Conservation (phyloP, 164 flowering plant genomes). For the Magnolia changhungtana region DNA sequence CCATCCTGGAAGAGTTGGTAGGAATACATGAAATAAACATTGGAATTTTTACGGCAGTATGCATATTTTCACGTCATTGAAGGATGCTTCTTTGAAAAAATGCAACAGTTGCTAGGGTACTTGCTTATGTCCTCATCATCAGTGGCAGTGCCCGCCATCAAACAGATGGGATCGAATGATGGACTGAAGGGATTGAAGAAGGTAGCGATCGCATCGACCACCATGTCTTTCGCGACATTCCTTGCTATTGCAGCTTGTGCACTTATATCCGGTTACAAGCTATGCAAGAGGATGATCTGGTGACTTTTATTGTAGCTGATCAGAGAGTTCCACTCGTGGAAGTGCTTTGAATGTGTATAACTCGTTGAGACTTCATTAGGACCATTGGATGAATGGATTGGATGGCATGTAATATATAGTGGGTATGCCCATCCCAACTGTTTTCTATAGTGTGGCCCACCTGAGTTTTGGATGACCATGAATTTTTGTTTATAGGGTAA, state of each 20-base stretch:
- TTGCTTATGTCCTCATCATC: constrained; percentile 53
- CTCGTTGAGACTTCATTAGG: no score
- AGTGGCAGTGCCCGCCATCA: constrained; percentile 23
- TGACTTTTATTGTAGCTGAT: constrained; percentile 4
- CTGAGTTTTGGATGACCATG: no score
- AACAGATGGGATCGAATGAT: neutral
- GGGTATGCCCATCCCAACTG: no score
- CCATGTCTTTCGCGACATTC: constrained; percentile 43
- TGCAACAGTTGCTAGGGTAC: constrained; percentile 45
- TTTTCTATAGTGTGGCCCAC: no score
- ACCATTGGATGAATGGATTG: no score
- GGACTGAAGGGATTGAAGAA: constrained; percentile 21
- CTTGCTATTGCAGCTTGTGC: constrained; percentile 26
- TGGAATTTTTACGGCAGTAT: neutral
- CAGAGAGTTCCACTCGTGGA: no score
- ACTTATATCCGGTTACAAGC: constrained; percentile 54
- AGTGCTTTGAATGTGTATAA: no score
- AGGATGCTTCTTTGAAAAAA: neutral
- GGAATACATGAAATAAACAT: no score
- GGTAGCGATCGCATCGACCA: constrained; percentile 30
- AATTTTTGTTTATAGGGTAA: no score
- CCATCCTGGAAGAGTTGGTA: no score
- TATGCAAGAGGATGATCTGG: constrained; percentile 60
- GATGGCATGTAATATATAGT: no score
- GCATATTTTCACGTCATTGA: neutral